A percentile compares a stretch with the other conserved stretches of the same genome.
Conservation (phyloP, 2,329 filamentous ascomycete species). For the Hortaea sp. region DNA sequence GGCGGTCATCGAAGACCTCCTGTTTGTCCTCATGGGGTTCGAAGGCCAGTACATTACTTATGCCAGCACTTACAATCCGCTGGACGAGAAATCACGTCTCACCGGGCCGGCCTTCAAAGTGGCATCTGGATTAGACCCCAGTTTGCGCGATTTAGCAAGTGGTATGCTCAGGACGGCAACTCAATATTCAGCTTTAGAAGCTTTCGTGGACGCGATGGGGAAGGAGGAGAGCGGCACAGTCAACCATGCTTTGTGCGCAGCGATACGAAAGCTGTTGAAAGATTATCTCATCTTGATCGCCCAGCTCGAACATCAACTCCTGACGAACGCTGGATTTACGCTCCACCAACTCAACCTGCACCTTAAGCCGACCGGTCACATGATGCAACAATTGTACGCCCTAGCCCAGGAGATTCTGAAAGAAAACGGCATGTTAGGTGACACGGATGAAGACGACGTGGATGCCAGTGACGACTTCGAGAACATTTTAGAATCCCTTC, state of each 20-base stretch:
- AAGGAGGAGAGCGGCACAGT: constrained; percentile 87
- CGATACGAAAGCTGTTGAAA: constrained; percentile 80
- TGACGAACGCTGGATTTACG: constrained; percentile 82
- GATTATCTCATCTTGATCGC: constrained; percentile 90
- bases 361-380: constrained; percentile 79
- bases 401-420: constrained; percentile 80
- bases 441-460: constrained; percentile 49
- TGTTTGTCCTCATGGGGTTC: constrained; percentile 96
- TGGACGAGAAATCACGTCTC: constrained; percentile 76
- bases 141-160: constrained; percentile 72
- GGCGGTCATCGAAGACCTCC: constrained; percentile 75
- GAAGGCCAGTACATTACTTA: constrained; percentile 97
- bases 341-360: constrained; percentile 89
- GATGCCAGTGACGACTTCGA: constrained; percentile 74
- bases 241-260: constrained; percentile 92
- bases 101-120: constrained; percentile 74
- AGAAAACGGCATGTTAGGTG: constrained; percentile 77
- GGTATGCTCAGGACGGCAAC: constrained; percentile 92
- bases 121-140: constrained; percentile 76
- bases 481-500: constrained; percentile 80
- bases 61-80: constrained; percentile 68
- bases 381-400: constrained; percentile 81
- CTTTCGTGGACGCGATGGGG: constrained; percentile 90
- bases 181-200: constrained; percentile 82
- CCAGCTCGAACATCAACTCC: constrained; percentile 84